Base-by-base conservation (phyloP, 2,329 filamentous ascomycete species). In the Nigrograna mackinnonii region DNA sequence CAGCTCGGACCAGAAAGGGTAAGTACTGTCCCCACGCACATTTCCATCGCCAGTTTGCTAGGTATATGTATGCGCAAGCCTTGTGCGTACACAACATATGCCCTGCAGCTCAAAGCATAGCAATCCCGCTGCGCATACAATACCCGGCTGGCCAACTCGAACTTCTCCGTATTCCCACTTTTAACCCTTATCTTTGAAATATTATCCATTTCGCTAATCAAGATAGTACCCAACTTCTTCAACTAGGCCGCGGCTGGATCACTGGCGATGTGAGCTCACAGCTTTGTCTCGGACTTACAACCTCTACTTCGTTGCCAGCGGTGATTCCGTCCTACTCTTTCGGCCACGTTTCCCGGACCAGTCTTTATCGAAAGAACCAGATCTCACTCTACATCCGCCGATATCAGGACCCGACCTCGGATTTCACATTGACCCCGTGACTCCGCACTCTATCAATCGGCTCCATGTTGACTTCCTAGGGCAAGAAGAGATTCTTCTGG, bases 241-340 rank as follows among this genome's bases (percentile, higher is more conserved):
- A 26, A 47, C 22, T 35, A 28, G 33, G 22, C 60, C 60, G 18
- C 16, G 34, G 13, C 43, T 71, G 16, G 63, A 63, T 18, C 41
- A 43, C 36, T 73, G 70, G 70, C 60, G 72, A 35, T 72, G 70
- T 49, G 71, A 74, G 37, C 55, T 74, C 52, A 77, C 74, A 13
- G 74, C 63, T 5, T 59, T 78, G 11, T 77, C 75, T 13, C 67
- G 71, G 37, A 49, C 53, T 2, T 64, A 70, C 55, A 77, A 78
- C 42, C 62, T 77, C n/a, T 77, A 72, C 52, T 75, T 77, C 40
- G 60, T 77, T n/a, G 74, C 72, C 11, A 69, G 66, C 42, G 58
- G 51, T 16, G 54, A 64, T 37, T 47, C 57, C 1, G 64, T 78
- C 7, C 61, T 70, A 38, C 63, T 77, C 22, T 75, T 73, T 44